phyloP scores from a whole-genome alignment of 2,329 filamentous ascomycete species.

The Verticillium alfalfae region DNA sequence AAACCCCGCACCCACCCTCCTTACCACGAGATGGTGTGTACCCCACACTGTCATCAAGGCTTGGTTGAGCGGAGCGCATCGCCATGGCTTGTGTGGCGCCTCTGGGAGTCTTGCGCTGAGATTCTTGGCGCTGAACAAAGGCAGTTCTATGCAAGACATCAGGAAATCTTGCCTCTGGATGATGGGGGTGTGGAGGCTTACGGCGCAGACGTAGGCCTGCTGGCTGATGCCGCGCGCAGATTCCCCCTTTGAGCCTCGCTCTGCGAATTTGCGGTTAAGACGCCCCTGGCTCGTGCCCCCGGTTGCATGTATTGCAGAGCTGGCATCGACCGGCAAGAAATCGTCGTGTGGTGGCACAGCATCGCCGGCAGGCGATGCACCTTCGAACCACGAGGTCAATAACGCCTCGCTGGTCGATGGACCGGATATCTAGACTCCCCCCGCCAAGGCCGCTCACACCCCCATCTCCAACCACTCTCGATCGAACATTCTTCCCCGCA shows the following conservation, averaged over 20 bases:
- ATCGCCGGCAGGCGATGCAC: background rate
- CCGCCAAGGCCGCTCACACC: background rate
- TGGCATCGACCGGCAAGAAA: background rate
- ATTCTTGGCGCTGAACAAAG: background rate
- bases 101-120: background rate
- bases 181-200: background rate
- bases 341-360: background rate
- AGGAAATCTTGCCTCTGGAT: background rate
- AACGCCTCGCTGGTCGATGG: background rate
- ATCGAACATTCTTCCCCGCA: background rate
- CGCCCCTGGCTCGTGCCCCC: background rate
- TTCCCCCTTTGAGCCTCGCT: background rate
- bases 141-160: slow-evolving; percentile 2
- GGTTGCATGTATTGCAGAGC: background rate
- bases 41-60: background rate
- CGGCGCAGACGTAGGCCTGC: background rate
- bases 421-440: background rate
- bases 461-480: background rate
- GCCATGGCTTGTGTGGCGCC: background rate
- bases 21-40: background rate
- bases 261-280: background rate
- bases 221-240: background rate
- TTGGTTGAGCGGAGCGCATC: background rate
- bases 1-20: background rate
- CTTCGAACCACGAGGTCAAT: background rate